Conservation (phyloP, 2,329 filamentous ascomycete genomes). For the Didymosphaeria variabile region DNA sequence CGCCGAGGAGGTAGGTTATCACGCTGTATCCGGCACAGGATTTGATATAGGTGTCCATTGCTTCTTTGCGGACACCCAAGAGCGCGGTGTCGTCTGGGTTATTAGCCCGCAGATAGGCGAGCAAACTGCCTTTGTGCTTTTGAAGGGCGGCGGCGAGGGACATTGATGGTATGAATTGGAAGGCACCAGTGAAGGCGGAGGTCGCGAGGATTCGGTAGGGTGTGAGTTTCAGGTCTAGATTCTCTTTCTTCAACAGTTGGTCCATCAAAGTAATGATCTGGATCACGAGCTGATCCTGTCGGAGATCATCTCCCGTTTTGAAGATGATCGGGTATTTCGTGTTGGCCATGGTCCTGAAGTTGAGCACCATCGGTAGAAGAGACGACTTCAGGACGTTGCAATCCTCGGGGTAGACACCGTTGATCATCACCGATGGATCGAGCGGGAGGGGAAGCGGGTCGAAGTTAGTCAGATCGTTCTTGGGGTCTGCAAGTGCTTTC, state of each 20-base stretch:
- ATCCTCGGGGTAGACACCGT: slow-evolving; percentile 82
- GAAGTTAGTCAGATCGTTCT: slow-evolving; percentile 85
- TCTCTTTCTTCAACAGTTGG: slow-evolving; percentile 91
- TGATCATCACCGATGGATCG: slow-evolving; percentile 82
- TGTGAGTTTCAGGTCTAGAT: slow-evolving; percentile 91
- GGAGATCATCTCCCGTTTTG: slow-evolving; percentile 95
- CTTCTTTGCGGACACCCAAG: slow-evolving; percentile 87
- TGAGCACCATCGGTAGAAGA: slow-evolving; percentile 87
- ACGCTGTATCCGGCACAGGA: slow-evolving; percentile 98
- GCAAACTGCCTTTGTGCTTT: slow-evolving; percentile 79
- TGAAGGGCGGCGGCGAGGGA: slow-evolving; percentile 83
- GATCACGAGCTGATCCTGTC: slow-evolving; percentile 96
- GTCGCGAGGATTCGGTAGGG: slow-evolving; percentile 97
- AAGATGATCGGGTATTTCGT: slow-evolving; percentile 91
- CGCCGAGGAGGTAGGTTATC: slow-evolving; percentile 96
- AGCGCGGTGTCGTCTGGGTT: slow-evolving; percentile 86
- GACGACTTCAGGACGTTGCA: slow-evolving; percentile 96
- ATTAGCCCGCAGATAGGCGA: slow-evolving; percentile 86
- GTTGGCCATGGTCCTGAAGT: slow-evolving; percentile 82
- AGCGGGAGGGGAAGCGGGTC: slow-evolving; percentile 88
- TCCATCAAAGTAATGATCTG: slow-evolving; percentile 99
- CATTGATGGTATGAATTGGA: slow-evolving; percentile 90
- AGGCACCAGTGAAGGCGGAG: slow-evolving; percentile 85
- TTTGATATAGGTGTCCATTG: slow-evolving; percentile 93
- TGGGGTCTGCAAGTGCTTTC: slow-evolving; percentile 83